Evolutionary conservation across 208 protist genomes (phyloP), one percentile per base, ranked within the genome.

Genomic region (Wallacemonas collosoma): DNA sequence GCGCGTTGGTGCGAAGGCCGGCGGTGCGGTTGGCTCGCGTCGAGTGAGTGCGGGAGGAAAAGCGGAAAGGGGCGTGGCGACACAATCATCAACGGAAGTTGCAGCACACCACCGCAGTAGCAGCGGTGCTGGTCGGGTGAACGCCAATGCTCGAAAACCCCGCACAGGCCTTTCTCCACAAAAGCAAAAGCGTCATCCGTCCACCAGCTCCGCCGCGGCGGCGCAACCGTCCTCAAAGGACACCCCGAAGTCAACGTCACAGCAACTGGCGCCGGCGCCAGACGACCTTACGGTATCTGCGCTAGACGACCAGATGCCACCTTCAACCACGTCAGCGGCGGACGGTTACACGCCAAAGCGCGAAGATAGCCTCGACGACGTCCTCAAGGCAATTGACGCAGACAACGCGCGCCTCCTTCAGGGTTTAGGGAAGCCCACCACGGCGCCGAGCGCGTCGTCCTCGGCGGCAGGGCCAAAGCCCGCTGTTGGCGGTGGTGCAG

Each of bases 341-440:
- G 26, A 26, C 26, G 26, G 26, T 26, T 26, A 26, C 26, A 26
- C 26, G 26, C 26, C 26, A 26, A 26, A 26, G 43, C 7, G 72
- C 8, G 75, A 80, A 6, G 75, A 39, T 14, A 67, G 64, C 73
- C 58, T 80, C 39, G 79, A 76, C 39, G 73, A 65, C 9, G 67
- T 78, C 50, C 69, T 77, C 68, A 62, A 54, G 9, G 71, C 57
- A 43, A 75, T 78, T 50, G 74, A 83, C 40, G 75, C 47, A 48
- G 74, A 77, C 48, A 74, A 80, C 61, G 14, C 14, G 6, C 71
- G 57, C 63, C 66, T 80, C 11, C 51, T 71, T 2, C 56, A 74
- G 8, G 78, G 4, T 26, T 35, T 65, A 6, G 60, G 50, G 3
- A 51, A 45, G 43, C 7, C 2, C 15, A 51, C 44, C 8, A 50